Conservation (phyloP, 2,329 filamentous ascomycete genomes). For the Fusarium nurragi region DNA sequence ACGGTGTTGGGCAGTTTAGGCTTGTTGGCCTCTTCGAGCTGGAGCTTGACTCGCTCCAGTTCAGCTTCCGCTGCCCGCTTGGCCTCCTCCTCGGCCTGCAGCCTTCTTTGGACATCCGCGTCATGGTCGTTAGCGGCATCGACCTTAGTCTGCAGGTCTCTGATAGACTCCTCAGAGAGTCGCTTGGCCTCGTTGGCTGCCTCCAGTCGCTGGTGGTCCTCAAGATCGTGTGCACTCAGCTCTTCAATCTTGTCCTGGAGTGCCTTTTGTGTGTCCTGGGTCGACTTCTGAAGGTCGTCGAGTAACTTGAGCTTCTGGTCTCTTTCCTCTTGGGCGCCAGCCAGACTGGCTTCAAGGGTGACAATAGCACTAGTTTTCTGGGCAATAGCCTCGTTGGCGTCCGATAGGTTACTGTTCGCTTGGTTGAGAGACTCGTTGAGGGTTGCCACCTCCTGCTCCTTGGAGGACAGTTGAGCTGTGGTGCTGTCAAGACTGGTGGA, state of each 20-base stretch:
- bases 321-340: neutral
- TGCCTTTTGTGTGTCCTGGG: neutral
- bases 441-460: neutral
- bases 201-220: neutral
- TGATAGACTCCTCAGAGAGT: neutral
- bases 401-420: neutral
- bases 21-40: conserved; percentile 3
- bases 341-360: neutral
- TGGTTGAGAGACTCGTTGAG: neutral
- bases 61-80: conserved; percentile 1
- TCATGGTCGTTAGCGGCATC: neutral
- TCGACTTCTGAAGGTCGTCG: neutral
- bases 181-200: conserved; percentile 4
- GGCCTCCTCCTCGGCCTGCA: neutral
- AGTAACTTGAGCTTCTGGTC: neutral
- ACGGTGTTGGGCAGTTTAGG: conserved; percentile 2
- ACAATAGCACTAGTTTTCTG: neutral
- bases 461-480: neutral
- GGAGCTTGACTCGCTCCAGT: neutral
- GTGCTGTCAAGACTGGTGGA: neutral
- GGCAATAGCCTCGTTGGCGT: neutral
- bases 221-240: neutral
- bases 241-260: conserved; percentile 6
- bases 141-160: neutral
- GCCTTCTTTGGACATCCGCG: neutral